A percentile compares a stretch with the other conserved stretches of the same genome.
Evolutionary conservation across 2,329 filamentous ascomycete genomes (phyloP).

Genomic region (Myriosclerotinia duriaeana): DNA sequence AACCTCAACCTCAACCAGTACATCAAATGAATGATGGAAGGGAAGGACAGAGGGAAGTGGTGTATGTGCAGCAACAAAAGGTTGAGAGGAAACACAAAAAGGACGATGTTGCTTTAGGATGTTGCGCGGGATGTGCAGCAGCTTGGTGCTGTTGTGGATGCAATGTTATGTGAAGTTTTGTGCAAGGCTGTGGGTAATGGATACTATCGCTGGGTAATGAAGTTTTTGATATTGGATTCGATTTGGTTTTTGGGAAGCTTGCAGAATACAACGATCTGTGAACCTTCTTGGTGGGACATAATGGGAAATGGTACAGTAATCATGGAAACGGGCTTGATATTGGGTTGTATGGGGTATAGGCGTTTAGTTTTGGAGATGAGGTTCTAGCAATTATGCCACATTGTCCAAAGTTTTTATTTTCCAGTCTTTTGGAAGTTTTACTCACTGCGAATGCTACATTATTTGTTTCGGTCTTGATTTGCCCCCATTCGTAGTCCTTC

Average conservation of each 20-base stretch:
- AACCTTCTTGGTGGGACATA: neutral
- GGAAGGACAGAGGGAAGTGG: neutral
- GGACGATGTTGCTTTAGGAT: conserved; percentile 16
- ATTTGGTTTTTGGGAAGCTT: neutral
- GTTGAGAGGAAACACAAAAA: neutral
- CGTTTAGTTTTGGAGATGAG: neutral
- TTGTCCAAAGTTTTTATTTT: neutral
- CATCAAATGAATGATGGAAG: neutral
- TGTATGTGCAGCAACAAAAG: conserved; percentile 12
- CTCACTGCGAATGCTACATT: neutral
- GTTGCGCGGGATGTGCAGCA: conserved; percentile 11
- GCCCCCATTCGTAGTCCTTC: neutral
- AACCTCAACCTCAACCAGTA: neutral
- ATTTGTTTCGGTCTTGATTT: neutral
- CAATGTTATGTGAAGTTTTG: conserved; percentile 18
- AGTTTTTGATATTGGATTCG: neutral
- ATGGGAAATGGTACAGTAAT: neutral
- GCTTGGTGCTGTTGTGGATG: conserved; percentile 17
- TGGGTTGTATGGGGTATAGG: neutral
- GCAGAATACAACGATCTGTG: neutral
- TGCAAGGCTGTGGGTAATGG: neutral
- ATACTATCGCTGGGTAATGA: neutral
- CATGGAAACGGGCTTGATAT: neutral
- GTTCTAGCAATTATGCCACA: neutral
- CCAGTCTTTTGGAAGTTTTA: neutral